Evolutionary conservation across 345 rosid species (phyloP).

Genomic region (Ailanthus altissimus): DNA sequence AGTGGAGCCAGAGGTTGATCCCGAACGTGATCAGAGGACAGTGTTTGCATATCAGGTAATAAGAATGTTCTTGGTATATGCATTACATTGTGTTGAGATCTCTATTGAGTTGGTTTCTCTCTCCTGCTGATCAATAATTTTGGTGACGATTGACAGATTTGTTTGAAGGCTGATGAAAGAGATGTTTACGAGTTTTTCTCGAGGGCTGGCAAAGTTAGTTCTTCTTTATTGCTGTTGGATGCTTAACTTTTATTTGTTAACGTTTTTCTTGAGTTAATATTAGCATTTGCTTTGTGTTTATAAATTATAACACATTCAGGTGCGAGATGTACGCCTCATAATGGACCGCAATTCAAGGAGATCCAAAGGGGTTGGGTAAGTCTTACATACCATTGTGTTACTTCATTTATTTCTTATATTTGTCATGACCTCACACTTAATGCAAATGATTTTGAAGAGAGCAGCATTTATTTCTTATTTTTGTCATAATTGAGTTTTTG

Average conservation of each 20-base stretch:
- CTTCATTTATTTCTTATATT: not conserved
- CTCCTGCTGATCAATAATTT: conserved; percentile 16
- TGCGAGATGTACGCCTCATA: conserved; percentile 93
- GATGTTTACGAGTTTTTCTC: conserved; percentile 94
- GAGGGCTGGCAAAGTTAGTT: conserved; percentile 92
- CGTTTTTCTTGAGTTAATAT: not conserved
- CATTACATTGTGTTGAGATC: conserved; percentile 4
- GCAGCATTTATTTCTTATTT: no score
- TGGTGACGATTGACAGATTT: conserved; percentile 50
- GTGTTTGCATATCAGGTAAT: conserved; percentile 97
- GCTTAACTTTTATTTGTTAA: not conserved
- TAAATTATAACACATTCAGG: conserved; percentile 49
- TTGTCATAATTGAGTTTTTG: not conserved
- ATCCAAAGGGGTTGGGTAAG: conserved; percentile 95
- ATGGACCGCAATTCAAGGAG: conserved; percentile 98
- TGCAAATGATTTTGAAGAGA: not conserved
- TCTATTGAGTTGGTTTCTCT: not conserved
- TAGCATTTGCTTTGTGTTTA: not conserved
- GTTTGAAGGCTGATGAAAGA: conserved; percentile 92
- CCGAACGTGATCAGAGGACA: conserved; percentile 98
- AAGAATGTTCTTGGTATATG: not conserved
- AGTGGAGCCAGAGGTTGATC: conserved; percentile 90
- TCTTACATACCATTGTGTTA: not conserved
- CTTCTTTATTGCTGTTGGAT: conserved; percentile 11
- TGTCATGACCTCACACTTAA: not conserved